Base-by-base conservation (phyloP, 1,284 basidiomycete genomes). In the Cryptococcus neoformans region DNA sequence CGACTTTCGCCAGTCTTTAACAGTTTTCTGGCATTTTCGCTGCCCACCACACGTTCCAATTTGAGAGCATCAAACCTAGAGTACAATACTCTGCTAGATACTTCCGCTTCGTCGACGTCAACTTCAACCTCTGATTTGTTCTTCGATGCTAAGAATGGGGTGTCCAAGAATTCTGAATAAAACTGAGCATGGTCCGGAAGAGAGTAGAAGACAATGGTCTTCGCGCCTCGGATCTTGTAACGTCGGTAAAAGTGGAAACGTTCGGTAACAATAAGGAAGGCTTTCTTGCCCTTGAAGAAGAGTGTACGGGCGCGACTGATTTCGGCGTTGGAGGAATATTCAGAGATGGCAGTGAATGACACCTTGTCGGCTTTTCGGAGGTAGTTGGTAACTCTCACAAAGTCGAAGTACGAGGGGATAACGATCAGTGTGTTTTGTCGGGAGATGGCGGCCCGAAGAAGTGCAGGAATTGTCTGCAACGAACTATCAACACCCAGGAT, bases 201-300 rank as follows among this genome's bases (percentile, higher is more conserved):
- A 0, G 85, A 87, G 72, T 98, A 99, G 78, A 97, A 99, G 35
- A 98, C 81, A 56, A 98, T 73, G 60, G 96, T 97, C 57, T 88
- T 86, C 53, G 93, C 89, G 7, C 95, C 96, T 64, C 94, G 82
- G 49, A 97, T 83, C 65, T 89, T 90, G 79, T 96, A 96, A 53
- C 90, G 83, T 60, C 91, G 85, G 83, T 94, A 99, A 75, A 99
- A 99, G 77, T 99, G 93, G 81, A 98, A 97, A 17, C 96, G 85
- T 74, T 99, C 96, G 59, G 91, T 97, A 65, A 98, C 82, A 60
- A 99, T 80, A 21, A 99, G 76, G 80, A 98, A 90, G 0, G 87
- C 81, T 66, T 88, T 92, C 68, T 89, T 88, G 53, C 90, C 91
- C 44, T 82, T 83, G 82, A 96, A 97, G 80, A 99, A 99, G 0